Evolutionary conservation across 2,329 filamentous ascomycete genomes (phyloP), one percentile per base, ranked within the genome.

Genomic region (Phoma herbarum): DNA sequence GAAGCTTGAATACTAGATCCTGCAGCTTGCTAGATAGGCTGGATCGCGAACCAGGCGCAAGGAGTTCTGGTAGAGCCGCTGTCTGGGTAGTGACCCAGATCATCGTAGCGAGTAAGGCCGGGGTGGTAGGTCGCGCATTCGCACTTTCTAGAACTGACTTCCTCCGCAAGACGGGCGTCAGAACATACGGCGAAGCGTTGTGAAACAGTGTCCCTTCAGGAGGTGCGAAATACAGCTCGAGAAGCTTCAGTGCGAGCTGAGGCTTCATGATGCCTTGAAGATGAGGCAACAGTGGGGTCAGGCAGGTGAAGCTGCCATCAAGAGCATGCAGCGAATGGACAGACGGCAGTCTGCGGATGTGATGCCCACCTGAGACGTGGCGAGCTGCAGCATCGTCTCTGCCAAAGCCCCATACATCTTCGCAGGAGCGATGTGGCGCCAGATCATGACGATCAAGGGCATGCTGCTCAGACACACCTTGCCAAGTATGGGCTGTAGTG

Each of bases 181-280:
- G 20, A 25, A 51, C 48, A 43, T 51, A 51, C 7, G 48, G 48
- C 8, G 48, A 51, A 31, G 48, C 48, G 12, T 51, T 51, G 20
- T 51, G 48, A 20, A 51, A 51, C 3, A 51, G 12, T 12, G 48
- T 51, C 18, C 48, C 48, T 51, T 51, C 48, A 12, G 48, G 37
- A 16, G 48, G 48, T 8, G 48, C 48, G 18, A 51, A 51, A 26
- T 51, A 51, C 25, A 51, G 18, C 37, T 51, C 35, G 7, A 51
- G 48, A 33, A 51, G 48, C 18, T 51, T 29, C 7, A 42, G 18
- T 11, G 48, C 48, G 6, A 51, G 37, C 10, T 43, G 26, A 3
- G 48, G 48, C 28, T 23, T 39, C 20, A 51, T 16, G 6, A 51
- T 28, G 22, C 48, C 48, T n/a, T 31, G 25, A 12, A 51, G 37